Base-by-base conservation (phyloP, 2,329 filamentous ascomycete species). In the Sporothrix sp. region DNA sequence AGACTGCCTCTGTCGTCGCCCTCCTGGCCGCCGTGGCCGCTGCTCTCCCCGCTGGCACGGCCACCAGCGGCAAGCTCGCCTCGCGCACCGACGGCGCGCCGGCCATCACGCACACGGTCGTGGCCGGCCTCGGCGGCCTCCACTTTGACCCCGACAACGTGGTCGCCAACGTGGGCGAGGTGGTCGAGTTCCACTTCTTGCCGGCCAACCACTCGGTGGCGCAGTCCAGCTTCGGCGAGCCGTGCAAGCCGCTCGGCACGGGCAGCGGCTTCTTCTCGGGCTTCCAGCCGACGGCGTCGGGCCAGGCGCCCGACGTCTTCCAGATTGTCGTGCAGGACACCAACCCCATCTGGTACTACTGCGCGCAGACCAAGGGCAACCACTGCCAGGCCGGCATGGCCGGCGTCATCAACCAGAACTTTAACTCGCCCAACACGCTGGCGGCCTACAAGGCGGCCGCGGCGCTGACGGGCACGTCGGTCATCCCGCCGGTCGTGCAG, bases 121-220 rank as follows among this genome's bases (percentile, higher is more conserved):
- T 68, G n/a, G 71, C 68, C 48, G 71, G 71, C 51, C 66, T 64
- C 4, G 66, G 62, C 23, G 69, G 69, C 10, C 67, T 78, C 28
- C 61, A 59, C 44, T 80, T 79, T 62, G 66, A 70, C 44, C 77
- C 77, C 1, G 65, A 71, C 54, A 71, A 68, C 55, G 64, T 77
- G 36, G 68, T 67, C 3, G 76, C 75, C 16, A 61, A 65, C 10
- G 52, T 69, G 7, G 76, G 75, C 52, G 73, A 76, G 53, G 56
- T 73, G 4, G 61, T 80, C 52, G 74, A 79, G 64, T 80, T 72
- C 66, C 71, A 74, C 59, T 79, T 73, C 67, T 71, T 70, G 55
- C 69, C 75, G 8, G 60, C 57, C 52, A 75, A 73, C 64, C 76
- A 59, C 56, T 58, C 55, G 7, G 53, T 58, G 3, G 67, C 58